Evolutionary conservation across 2,329 filamentous ascomycete species (phyloP), one percentile per base, ranked within the genome.

Genomic region (Graphilbum fragrans): DNA sequence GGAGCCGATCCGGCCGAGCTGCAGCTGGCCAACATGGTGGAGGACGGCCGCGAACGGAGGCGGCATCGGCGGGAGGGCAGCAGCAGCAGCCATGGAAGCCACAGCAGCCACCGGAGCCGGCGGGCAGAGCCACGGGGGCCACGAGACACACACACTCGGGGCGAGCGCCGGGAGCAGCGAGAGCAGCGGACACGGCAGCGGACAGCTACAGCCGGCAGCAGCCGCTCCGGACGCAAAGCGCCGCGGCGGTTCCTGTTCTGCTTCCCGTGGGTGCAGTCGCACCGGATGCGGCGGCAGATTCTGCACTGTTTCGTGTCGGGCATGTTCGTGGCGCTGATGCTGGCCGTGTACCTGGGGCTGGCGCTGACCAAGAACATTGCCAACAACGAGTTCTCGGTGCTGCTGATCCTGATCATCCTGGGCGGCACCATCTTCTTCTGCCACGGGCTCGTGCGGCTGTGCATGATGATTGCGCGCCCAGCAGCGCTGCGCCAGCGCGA

Each of bases 371-470:
- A 75, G 46, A 73, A 72, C 33, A 67, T 77, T 45, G 65, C 73
- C 39, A 74, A 73, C 34, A 75, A 75, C 56, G 82, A 86, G 58
- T 80, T 93, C 53, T 83, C 86, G 52, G 75, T 93, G 45, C 67
- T 93, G 41, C 70, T 94, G 45, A 80, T 94, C 43, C 69, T 94
- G 41, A 69, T 88, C 48, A 80, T 93, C 43, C 62, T 93, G 39
- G 65, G 80, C 40, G 72, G 80, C 27, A 79, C 81, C 2, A 75
- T 90, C 49, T 77, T 93, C 61, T 92, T 94, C 67, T 82, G 77
- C 53, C 85, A 93, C 59, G 76, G 79, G 34, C 63, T 92, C 16
- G 73, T 92, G 43, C 77, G 83, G 17, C 68, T 93, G 4, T 80
- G 75, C 58, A 72, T 93, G 60, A 59, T 82, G 37, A 59, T 81